These are phyloP conservation scores for Aspergillus phoenicis DNA, from an alignment of 2,329 filamentous ascomycete genomes.

Conservation along the genomic window DNA sequence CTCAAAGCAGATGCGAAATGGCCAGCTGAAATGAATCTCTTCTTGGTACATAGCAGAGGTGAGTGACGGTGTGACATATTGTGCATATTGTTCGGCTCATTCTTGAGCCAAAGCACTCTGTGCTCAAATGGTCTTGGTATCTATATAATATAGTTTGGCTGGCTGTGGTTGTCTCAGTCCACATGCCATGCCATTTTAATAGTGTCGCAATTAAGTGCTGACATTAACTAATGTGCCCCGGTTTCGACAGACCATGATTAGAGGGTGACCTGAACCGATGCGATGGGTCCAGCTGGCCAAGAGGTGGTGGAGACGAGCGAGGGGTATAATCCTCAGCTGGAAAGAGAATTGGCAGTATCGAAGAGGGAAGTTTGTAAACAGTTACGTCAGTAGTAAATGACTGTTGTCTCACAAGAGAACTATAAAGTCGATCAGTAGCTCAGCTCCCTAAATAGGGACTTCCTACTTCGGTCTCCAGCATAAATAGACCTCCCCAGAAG, in stretches of 20 bases:
- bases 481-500: background rate
- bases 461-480: background rate
- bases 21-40: background rate
- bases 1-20: background rate
- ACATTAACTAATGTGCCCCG: conserved; percentile 1
- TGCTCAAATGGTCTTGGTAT: too few relatives aligned
- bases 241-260: background rate
- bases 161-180: background rate
- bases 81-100: background rate
- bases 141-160: background rate
- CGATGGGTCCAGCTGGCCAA: background rate
- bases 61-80: background rate
- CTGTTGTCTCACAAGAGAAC: background rate
- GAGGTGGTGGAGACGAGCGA: background rate
- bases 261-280: background rate
- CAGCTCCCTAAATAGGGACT: background rate
- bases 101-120: background rate
- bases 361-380: background rate
- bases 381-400: background rate
- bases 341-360: background rate
- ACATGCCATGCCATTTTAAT: background rate
- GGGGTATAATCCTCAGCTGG: background rate
- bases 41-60: background rate
- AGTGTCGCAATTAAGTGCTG: background rate
- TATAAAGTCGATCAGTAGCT: background rate